phyloP scores from a whole-genome alignment of 2,329 filamentous ascomycete species.

The Geoglossum cookeanum region DNA sequence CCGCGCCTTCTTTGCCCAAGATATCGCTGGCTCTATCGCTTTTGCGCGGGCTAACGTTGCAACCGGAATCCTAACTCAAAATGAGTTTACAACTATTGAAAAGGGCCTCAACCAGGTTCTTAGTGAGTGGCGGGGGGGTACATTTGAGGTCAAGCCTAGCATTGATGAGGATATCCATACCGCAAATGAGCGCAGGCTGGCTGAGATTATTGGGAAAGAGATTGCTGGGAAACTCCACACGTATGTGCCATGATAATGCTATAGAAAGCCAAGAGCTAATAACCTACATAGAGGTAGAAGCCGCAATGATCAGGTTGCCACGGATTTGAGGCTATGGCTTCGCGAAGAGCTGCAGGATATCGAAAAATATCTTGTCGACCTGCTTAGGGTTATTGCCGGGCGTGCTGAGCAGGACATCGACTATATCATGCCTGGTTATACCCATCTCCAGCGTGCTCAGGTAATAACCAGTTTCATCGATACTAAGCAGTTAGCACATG shows the following conservation, averaged over 20 bases:
- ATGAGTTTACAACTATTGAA: slow-evolving; percentile 44
- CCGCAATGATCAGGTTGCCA: slow-evolving; percentile 80
- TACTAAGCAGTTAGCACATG: no score
- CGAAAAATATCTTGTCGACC: slow-evolving; percentile 45
- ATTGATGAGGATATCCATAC: slow-evolving; percentile 36
- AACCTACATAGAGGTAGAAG: no score
- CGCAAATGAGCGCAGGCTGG: slow-evolving; percentile 33
- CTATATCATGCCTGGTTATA: slow-evolving; percentile 72
- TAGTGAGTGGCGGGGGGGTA: slow-evolving; percentile 28
- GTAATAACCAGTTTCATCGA: no score
- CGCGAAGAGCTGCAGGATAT: slow-evolving; percentile 51
- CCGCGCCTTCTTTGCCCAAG: slow-evolving; percentile 56
- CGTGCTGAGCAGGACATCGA: slow-evolving; percentile 60
- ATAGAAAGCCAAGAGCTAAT: no score
- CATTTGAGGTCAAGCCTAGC: slow-evolving; percentile 26
- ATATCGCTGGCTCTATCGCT: slow-evolving; percentile 63
- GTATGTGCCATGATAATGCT: no score
- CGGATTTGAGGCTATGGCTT: slow-evolving; percentile 81
- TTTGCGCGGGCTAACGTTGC: slow-evolving; percentile 63
- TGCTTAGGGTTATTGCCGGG: slow-evolving; percentile 48
- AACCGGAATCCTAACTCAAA: slow-evolving; percentile 54
- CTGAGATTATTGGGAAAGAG: slow-evolving; percentile 73
- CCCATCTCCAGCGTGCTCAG: slow-evolving; percentile 62
- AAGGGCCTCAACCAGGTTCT: no score
- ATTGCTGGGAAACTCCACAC: slow-evolving; percentile 82